Base-by-base conservation (phyloP, 164 flowering plant species). In the Platanus orientalis region DNA sequence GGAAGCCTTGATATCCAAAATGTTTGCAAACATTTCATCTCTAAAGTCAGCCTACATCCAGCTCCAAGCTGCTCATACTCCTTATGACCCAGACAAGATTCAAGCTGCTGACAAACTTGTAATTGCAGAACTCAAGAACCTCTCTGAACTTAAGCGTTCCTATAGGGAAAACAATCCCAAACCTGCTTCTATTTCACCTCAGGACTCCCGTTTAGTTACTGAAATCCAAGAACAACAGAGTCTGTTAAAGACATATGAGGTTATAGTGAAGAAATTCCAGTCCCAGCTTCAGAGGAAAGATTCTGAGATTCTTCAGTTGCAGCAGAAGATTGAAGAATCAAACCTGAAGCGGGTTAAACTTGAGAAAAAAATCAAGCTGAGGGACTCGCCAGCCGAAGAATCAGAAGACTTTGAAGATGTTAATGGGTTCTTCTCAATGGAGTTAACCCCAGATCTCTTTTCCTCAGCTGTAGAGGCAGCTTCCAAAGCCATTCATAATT, bases 201-300 rank as follows among this genome's bases (percentile, higher is more conserved):
- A 89, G 68, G 97, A 94, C 70, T 89, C 98, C 24, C 88, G 89
- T 57, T 73, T 91, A 65, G 95, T 86, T 73, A 86, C 92, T 4
- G 96, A 91, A 74, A 88, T 91, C 69, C 96, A 86, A 74, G 97
- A 89, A 67, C 97, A 89, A 56, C 97, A 91, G 71, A 86, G 80
- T 68, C 75, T 89, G 54, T 81, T 94, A 66, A 88, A 89, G 71
- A 94, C 96, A 12, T 91, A 89, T 58, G 97, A 89, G 75, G 97
- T 94, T 61, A 94, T 94, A 97, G 98, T 94, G 66, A 90, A 89
- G 80, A 94, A 94, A 60, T 94, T 94, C 55, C 96, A 94, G 63
- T 83, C 93, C 36, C 96, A 89, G 70, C 81, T 94, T 71, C 95
- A 91, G 69, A 86, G 84, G 27, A 94, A 89, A 77, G 99, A 94